These are phyloP conservation scores for Alternaria sp. DNA, from an alignment of 2,329 filamentous ascomycete genomes.

Conservation along the genomic window DNA sequence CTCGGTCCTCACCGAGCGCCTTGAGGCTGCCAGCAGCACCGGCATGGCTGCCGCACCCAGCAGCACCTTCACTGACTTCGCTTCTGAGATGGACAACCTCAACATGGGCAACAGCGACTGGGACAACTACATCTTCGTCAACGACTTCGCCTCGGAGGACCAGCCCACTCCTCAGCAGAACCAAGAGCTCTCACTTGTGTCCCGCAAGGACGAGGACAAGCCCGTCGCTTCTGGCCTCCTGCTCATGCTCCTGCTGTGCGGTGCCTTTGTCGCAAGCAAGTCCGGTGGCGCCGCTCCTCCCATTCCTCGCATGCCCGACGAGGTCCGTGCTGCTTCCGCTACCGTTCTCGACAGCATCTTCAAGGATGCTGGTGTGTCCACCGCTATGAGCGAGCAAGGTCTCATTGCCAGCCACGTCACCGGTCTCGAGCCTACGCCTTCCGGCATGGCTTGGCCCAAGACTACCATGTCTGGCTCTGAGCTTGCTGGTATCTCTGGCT, in stretches of 20 bases:
- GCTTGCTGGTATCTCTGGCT: slow-evolving; percentile 44
- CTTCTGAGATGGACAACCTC: slow-evolving; percentile 82
- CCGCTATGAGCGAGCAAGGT: slow-evolving; percentile 45
- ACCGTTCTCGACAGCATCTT: slow-evolving; percentile 80
- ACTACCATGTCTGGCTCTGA: slow-evolving; percentile 46
- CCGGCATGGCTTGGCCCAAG: slow-evolving; percentile 47
- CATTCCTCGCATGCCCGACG: slow-evolving; percentile 79
- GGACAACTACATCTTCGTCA: slow-evolving; percentile 81
- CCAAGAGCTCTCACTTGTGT: slow-evolving; percentile 50
- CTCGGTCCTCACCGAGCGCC: slow-evolving; percentile 75
- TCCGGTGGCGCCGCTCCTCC: slow-evolving; percentile 72
- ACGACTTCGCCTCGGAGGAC: slow-evolving; percentile 70
- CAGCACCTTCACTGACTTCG: slow-evolving; percentile 72
- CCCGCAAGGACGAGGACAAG: slow-evolving; percentile 56
- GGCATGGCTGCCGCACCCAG: slow-evolving; percentile 59
- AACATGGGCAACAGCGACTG: slow-evolving; percentile 77
- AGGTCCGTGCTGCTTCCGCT: slow-evolving; percentile 78
- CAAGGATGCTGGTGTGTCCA: slow-evolving; percentile 74
- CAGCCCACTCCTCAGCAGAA: slow-evolving; percentile 42
- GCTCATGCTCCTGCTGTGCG: slow-evolving; percentile 95
- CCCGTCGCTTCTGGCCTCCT: slow-evolving; percentile 81
- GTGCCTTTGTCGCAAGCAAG: slow-evolving; percentile 93
- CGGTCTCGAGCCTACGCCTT: slow-evolving; percentile 47
- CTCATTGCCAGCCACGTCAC: slow-evolving; percentile 61
- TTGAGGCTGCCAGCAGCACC: slow-evolving; percentile 63